Base-by-base conservation (phyloP, 768 basidiomycete species). In the Mycena rebaudengoi region DNA sequence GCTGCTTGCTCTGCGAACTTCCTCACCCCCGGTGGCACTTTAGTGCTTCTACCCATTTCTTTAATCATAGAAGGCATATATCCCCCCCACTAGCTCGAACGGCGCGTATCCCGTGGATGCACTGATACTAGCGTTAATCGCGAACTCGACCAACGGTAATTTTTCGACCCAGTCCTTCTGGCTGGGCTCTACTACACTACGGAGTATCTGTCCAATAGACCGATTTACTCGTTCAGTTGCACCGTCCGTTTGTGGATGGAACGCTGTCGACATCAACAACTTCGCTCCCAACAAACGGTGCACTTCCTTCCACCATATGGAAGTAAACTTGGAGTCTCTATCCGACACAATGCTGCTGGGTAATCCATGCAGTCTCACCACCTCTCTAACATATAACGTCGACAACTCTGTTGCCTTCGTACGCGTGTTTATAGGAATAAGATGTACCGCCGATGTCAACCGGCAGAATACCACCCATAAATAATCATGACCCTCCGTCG, bases 181-280 rank as follows among this genome's bases (percentile, higher is more conserved):
- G 20, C 74, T 70, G 0, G 67, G 54, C 0, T 21, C 32, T 0
- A 82, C 68, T 35, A 73, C 70, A 41, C 71, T 64, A 0, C 73
- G 44, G 0, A 79, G 44, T 70, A 76, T 76, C 54, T 80, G 74
- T 0, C 55, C 71, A 11, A 80, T 61, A 1, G 74, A 78, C 2
- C 73, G 60, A 50, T 79, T 79, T 0, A 75, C 73, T 2, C 76
- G 66, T 58, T 83, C 80, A 0, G 77, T 81, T 0, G 76, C 62
- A 0, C 81, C 79, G 60, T 83, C 80, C 0, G 80, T 78, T 54
- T 84, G 69, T 0, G 82, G 82, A 58, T 84, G 82, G 54, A 75
- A 83, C 0, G 80, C 67, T 0, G 76, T 78, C 0, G 79, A 81
- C 75, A 84, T 75, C 1, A 68, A 48, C 0, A 80, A 68, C 14